Evolutionary conservation across 768 basidiomycete genomes (phyloP).

Genomic region (Podaxis pistillaris): DNA sequence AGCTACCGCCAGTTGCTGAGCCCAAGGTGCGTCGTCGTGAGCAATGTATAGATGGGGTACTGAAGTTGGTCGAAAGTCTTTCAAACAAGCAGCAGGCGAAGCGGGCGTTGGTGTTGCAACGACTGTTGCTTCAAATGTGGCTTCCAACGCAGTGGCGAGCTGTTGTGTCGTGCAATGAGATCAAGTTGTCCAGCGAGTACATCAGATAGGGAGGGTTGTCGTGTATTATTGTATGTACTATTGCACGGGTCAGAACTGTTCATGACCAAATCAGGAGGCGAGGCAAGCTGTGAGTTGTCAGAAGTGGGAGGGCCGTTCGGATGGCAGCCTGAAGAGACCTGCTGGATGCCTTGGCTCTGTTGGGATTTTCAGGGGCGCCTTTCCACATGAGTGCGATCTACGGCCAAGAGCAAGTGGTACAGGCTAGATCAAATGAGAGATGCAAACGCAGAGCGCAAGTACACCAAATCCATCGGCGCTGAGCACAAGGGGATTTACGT

Average conservation of each 20-base stretch:
- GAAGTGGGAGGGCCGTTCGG: not conserved
- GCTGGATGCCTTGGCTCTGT: constrained; percentile 50
- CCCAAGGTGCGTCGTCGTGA: constrained; percentile 12
- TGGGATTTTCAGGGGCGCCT: constrained; percentile 63
- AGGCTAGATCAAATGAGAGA: not conserved
- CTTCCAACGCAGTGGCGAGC: not conserved
- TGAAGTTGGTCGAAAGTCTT: constrained; percentile 1
- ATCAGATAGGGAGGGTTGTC: not conserved
- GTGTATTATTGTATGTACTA: constrained; percentile 3
- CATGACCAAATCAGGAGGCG: not conserved
- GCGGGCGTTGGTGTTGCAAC: not conserved
- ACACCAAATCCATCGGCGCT: constrained; percentile 51
- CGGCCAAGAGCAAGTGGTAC: not conserved
- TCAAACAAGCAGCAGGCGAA: constrained; percentile 6
- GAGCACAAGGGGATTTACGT: not conserved
- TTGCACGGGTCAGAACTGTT: not conserved
- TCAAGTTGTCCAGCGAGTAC: not conserved
- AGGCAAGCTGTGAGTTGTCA: not conserved
- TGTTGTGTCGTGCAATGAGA: constrained; percentile 4
- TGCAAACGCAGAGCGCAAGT: constrained; percentile 16
- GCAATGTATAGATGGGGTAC: not conserved
- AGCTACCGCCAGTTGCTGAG: constrained; percentile 14
- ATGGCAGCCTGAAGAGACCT: not conserved
- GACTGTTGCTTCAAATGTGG: constrained; percentile 11
- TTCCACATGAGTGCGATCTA: constrained; percentile 60